Evolutionary conservation across 2,329 filamentous ascomycete genomes (phyloP).

Genomic region (Nigrospora sphaerica): DNA sequence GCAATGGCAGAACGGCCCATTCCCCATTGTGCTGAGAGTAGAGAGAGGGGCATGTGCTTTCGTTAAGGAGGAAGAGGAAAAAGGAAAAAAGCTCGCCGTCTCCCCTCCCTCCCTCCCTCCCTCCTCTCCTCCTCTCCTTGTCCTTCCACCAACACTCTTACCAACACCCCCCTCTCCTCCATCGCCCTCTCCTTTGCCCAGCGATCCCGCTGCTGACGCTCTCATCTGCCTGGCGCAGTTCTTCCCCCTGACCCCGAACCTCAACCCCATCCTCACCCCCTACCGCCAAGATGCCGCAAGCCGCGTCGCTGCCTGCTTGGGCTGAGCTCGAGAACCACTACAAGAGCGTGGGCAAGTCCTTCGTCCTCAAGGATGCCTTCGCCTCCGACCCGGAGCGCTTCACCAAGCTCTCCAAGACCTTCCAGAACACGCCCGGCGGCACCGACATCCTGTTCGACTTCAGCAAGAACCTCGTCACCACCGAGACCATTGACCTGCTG

Average conservation of each 20-base stretch:
- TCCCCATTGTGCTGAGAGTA: no score
- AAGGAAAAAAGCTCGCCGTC: no score
- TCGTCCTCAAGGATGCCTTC: slow-evolving; percentile 91
- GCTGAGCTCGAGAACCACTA: slow-evolving; percentile 86
- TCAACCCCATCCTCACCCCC: background rate
- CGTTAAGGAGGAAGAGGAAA: no score
- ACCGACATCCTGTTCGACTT: slow-evolving; percentile 96
- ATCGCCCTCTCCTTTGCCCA: background rate
- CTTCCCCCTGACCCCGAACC: background rate
- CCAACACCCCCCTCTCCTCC: background rate
- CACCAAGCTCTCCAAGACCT: slow-evolving; percentile 80
- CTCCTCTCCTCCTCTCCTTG: background rate
- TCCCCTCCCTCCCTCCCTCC: background rate
- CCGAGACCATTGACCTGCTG: slow-evolving; percentile 82
- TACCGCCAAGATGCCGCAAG: slow-evolving; percentile 62
- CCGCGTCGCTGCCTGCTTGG: slow-evolving; percentile 82
- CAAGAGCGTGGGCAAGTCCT: slow-evolving; percentile 75
- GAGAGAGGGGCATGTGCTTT: no score
- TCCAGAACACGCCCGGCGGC: slow-evolving; percentile 69
- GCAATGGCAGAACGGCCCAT: no score
- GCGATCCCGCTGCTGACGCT: background rate
- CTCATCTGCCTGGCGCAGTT: background rate
- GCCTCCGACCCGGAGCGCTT: slow-evolving; percentile 82
- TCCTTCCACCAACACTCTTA: background rate
- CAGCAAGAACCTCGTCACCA: slow-evolving; percentile 96